Percentiles rank a stretch among this genome's conserved stretches.
These are phyloP conservation scores for Oryza rufipogon DNA, from an alignment of 176 grass and related monocot species.

Conservation along the genomic window DNA sequence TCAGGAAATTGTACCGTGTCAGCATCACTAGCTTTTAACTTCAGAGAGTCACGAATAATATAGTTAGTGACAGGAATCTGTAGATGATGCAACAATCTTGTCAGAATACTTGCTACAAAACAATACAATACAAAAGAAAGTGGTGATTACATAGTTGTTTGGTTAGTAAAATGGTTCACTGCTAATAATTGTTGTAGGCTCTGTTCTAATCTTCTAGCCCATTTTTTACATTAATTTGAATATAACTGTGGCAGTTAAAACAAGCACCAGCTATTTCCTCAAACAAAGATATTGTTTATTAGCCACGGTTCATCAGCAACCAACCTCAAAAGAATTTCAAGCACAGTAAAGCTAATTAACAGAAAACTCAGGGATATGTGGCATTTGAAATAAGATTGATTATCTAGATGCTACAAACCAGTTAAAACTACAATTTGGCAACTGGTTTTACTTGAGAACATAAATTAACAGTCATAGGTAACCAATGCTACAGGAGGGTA, in stretches of 20 bases:
- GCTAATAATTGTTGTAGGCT: not conserved
- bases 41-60: constrained; percentile 85
- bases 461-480: not conserved
- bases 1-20: constrained; percentile 63
- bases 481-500: not conserved
- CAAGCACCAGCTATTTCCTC: not conserved
- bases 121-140: not conserved
- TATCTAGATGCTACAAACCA: not conserved
- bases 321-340: not conserved
- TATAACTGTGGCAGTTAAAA: not conserved
- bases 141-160: constrained; percentile 10
- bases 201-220: not conserved
- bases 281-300: not conserved
- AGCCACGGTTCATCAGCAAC: not conserved
- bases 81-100: constrained; percentile 29
- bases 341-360: not conserved
- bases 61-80: constrained; percentile 77
- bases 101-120: constrained; percentile 10
- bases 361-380: not conserved
- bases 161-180: not conserved
- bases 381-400: not conserved
- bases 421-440: not conserved
- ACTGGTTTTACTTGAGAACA: not conserved
- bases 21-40: constrained; percentile 85
- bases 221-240: not conserved